Evolutionary conservation across 345 rosid genomes (phyloP).

Genomic region (Gossypium ekmanianum): DNA sequence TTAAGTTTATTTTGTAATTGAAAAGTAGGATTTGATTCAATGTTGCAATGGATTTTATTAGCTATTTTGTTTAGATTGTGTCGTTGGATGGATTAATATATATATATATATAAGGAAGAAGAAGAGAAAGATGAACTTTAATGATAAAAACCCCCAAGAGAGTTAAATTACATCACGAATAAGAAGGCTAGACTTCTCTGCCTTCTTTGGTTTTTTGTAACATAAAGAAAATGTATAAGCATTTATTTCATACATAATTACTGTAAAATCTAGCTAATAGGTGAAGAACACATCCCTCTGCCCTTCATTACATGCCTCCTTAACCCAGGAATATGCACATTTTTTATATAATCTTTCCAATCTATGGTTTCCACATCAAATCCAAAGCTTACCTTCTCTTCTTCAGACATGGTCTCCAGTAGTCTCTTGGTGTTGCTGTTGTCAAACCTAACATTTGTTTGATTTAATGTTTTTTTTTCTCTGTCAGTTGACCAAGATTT

Average conservation of each 20-base stretch:
- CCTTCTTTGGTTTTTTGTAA: constrained; percentile 1
- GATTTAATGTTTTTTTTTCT: not conserved
- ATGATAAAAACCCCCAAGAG: not conserved
- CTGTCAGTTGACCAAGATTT: not conserved
- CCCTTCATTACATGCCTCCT: constrained; percentile 53
- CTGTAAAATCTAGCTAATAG: not conserved
- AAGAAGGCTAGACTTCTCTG: constrained; percentile 8
- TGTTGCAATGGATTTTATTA: no score
- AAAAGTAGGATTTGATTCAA: no score
- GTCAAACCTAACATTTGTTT: constrained; percentile 52
- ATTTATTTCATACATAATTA: constrained; percentile 7
- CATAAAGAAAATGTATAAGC: constrained; percentile 8
- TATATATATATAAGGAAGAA: no score
- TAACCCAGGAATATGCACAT: constrained; percentile 58
- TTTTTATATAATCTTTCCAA: constrained; percentile 58
- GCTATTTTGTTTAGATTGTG: no score
- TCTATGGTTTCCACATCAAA: constrained; percentile 54
- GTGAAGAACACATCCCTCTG: constrained; percentile 10
- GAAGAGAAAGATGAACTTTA: constrained; percentile 1
- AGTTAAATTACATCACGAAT: not conserved
- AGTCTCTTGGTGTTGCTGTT: constrained; percentile 70
- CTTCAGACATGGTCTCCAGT: constrained; percentile 74
- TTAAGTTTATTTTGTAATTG: no score
- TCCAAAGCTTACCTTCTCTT: constrained; percentile 59
- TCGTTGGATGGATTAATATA: no score